Evolutionary conservation across 2,329 filamentous ascomycete species (phyloP), one percentile per base, ranked within the genome.

Genomic region (Metarhizium sp.): DNA sequence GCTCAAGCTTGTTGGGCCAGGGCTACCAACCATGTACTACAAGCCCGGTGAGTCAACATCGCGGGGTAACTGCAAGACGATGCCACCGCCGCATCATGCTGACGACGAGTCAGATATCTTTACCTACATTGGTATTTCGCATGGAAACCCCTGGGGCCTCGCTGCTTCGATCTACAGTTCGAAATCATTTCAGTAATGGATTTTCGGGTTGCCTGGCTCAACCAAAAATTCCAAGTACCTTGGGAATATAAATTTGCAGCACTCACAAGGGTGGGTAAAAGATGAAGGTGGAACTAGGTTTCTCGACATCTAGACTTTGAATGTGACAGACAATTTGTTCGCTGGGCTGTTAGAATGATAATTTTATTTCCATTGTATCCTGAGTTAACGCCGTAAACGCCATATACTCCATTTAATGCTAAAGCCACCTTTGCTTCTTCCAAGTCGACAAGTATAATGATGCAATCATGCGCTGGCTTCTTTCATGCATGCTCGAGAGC

Each of bases 1-100:
- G 55, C 72, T 91, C 56, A 82, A 78, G 7, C 71, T 94, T 42
- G 75, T 86, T 52, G 73, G 74, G 38, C 57, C 66, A 20, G 69
- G 60, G 51, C 68, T 69, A 4, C 73, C 71, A 49, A 71, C 75
- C 1, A 84, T 94, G 51, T 92, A 89, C 67, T 95, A 95, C 73
- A 95, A 95, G 65, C 80, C 80, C 62, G 85, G 87, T 78, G 66
- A 75, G 68, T 81, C 6, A 18, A 38, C 10, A 13, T 43, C 16
- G 4, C 3, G 18, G 48, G 14, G 25, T 49, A 7, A 49, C 20
- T 14, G 47, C 20, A 8, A 16, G 47, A 5, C 14, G 30, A 11
- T 25, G 25, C 11, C 11, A 18, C 20, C 18, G 20, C 51, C 62
- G 51, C 62, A 47, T 38, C 13, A 25, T 7, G 32, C 45, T 36